Evolutionary conservation across 257 asterid species (phyloP).

Genomic region (Ballota nigra): DNA sequence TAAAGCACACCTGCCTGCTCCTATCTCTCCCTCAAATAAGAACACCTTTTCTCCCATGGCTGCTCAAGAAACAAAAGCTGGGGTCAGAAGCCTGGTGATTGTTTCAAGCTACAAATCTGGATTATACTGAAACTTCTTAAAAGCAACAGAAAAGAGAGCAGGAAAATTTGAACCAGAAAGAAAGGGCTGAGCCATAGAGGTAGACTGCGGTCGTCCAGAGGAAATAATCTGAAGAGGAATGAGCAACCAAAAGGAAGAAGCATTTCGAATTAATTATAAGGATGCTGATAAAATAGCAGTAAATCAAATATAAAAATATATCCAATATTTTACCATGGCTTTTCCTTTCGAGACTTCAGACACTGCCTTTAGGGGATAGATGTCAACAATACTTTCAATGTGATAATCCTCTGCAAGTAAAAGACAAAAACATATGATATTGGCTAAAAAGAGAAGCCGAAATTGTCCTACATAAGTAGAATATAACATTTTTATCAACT

Average conservation of each 20-base stretch:
- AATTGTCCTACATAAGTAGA: neutral
- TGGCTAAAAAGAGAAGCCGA: neutral
- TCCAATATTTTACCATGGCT: conserved; percentile 52
- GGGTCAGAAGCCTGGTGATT: conserved; percentile 24
- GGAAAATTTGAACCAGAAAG: conserved; percentile 63
- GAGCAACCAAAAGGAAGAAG: conserved; percentile 27
- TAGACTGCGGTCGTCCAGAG: conserved; percentile 72
- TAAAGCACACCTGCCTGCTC: conserved; percentile 81
- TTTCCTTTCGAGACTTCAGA: conserved; percentile 59
- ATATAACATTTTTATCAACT: neutral
- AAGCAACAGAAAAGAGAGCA: conserved; percentile 24
- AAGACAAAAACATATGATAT: conserved; percentile 9
- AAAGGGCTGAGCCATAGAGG: conserved; percentile 60
- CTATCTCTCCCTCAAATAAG: conserved; percentile 68
- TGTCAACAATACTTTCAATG: conserved; percentile 54
- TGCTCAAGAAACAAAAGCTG: conserved; percentile 42
- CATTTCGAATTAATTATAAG: conserved; percentile 20
- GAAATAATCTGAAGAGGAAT: conserved; percentile 61
- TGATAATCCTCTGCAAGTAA: conserved; percentile 59
- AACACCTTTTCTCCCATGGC: conserved; percentile 73
- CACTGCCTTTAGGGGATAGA: conserved; percentile 55
- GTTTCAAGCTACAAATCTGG: neutral
- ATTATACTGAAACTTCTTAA: conserved; percentile 11
- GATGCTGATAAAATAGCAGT: conserved; percentile 14
- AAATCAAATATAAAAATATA: neutral